Conservation (phyloP, 495 filamentous ascomycete genomes). For the Neurospora cerealis region DNA sequence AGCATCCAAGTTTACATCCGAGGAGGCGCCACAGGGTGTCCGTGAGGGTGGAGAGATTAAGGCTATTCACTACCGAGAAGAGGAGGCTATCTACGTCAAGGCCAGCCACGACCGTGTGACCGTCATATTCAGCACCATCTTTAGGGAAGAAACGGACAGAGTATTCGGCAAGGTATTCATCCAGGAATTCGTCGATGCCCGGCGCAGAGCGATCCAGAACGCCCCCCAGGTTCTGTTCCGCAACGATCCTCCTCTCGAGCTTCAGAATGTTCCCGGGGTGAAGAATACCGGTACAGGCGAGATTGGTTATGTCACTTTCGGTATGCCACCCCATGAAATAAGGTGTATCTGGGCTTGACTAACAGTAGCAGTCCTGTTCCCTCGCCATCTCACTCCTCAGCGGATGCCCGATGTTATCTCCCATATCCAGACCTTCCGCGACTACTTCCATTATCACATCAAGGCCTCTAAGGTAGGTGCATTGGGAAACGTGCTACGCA, state of each 20-base stretch:
- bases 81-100: slow-evolving; percentile 99
- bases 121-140: slow-evolving; percentile 97
- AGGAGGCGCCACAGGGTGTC: slow-evolving; percentile 82
- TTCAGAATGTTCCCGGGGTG: slow-evolving; percentile 77
- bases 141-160: slow-evolving; percentile 92
- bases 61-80: slow-evolving; percentile 95
- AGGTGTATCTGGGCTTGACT: neutral
- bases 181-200: slow-evolving; percentile 92
- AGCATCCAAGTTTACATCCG: slow-evolving; percentile 79
- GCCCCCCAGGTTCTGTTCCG: slow-evolving; percentile 96
- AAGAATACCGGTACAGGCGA: slow-evolving; percentile 62
- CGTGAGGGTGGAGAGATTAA: slow-evolving; percentile 85
- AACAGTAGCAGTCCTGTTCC: slow-evolving; percentile 72
- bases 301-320: slow-evolving; percentile 96
- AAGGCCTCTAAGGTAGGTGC: slow-evolving; percentile 65
- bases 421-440: slow-evolving; percentile 98
- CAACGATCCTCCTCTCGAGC: slow-evolving; percentile 86
- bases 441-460: slow-evolving; percentile 99
- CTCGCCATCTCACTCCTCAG: slow-evolving; percentile 82
- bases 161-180: slow-evolving; percentile 95
- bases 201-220: slow-evolving; percentile 91
- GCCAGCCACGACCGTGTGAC: slow-evolving; percentile 94
- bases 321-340: slow-evolving; percentile 34
- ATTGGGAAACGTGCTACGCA: neutral
- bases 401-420: slow-evolving; percentile 90